These are phyloP conservation scores for Adansonia gregorii DNA, from an alignment of 441 rosid species.

Conservation along the genomic window DNA sequence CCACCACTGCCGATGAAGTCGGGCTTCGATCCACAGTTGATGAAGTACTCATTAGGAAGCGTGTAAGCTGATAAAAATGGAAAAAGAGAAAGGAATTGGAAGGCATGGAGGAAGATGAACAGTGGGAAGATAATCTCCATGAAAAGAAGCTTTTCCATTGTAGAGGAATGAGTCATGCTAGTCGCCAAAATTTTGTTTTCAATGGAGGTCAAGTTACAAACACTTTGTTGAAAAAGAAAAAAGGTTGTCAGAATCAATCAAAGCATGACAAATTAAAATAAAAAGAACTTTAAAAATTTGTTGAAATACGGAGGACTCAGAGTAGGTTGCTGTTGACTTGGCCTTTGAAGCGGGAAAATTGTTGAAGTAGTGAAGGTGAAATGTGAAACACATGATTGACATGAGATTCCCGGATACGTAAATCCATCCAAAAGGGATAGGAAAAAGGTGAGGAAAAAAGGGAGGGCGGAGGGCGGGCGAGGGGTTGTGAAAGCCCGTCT, in stretches of 20 bases:
- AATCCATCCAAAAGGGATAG: background rate
- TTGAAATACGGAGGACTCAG: too few species aligned
- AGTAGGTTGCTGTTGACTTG: background rate
- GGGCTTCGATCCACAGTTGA: slow-evolving; percentile 51
- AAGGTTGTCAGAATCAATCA: background rate
- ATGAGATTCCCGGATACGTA: background rate
- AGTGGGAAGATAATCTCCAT: background rate
- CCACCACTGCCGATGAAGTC: background rate
- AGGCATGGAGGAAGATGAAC: slow-evolving; percentile 8
- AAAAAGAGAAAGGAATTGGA: slow-evolving; percentile 20
- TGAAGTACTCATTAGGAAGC: slow-evolving; percentile 39
- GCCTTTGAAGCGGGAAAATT: background rate
- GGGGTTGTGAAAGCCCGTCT: too few species aligned
- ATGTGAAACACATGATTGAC: slow-evolving; percentile 13
- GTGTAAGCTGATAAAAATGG: slow-evolving; percentile 30
- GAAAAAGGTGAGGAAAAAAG: background rate
- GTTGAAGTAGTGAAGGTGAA: background rate
- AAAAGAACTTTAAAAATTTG: background rate
- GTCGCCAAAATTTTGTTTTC: background rate
- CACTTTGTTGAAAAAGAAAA: background rate
- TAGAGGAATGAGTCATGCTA: background rate
- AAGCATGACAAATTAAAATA: background rate
- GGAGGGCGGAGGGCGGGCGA: background rate
- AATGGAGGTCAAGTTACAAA: background rate
- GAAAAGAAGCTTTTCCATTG: slow-evolving; percentile 9